Percentiles rank a stretch among this genome's conserved stretches.
Evolutionary conservation across 1,284 basidiomycete genomes (phyloP).

Genomic region (Ceratobasidium sp.): DNA sequence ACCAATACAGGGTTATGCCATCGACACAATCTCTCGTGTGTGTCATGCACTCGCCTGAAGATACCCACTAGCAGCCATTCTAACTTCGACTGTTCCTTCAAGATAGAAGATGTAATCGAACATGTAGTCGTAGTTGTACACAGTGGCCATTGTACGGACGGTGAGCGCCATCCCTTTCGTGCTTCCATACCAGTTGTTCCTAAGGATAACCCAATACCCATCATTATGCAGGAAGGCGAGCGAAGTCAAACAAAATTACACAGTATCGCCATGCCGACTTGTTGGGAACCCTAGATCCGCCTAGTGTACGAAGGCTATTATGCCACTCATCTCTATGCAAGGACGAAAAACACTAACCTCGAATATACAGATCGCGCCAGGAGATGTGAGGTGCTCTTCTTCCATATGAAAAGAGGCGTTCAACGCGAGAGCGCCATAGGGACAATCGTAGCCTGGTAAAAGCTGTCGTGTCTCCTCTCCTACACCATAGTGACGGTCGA

Average conservation of each 20-base stretch:
- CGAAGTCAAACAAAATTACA: too few relatives aligned
- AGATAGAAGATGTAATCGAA: constrained; percentile 73
- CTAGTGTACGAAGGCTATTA: constrained; percentile 3
- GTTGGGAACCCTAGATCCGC: constrained; percentile 64
- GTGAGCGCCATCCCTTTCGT: constrained; percentile 21
- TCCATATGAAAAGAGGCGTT: constrained; percentile 62
- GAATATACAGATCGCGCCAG: constrained; percentile 68
- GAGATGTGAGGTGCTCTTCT: constrained; percentile 55
- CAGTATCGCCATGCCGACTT: constrained; percentile 56
- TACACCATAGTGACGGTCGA: constrained; percentile 73
- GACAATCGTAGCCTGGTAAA: constrained; percentile 65
- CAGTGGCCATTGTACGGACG: constrained; percentile 26
- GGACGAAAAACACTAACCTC: constrained; percentile 51
- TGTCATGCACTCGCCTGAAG: constrained; percentile 59
- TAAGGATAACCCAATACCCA: not conserved
- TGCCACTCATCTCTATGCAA: too few relatives aligned
- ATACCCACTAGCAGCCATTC: constrained; percentile 71
- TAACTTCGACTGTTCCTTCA: constrained; percentile 70
- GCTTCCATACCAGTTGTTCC: constrained; percentile 36
- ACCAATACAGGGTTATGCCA: constrained; percentile 52
- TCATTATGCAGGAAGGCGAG: constrained; percentile 7
- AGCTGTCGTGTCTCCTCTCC: constrained; percentile 41
- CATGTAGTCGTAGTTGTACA: constrained; percentile 47
- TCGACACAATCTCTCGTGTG: constrained; percentile 52
- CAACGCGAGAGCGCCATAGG: constrained; percentile 64